Percentiles rank a stretch among this genome's conserved stretches.
Evolutionary conservation across 177 flowering plant genomes (phyloP).

Genomic region (Telopea speciosissima): DNA sequence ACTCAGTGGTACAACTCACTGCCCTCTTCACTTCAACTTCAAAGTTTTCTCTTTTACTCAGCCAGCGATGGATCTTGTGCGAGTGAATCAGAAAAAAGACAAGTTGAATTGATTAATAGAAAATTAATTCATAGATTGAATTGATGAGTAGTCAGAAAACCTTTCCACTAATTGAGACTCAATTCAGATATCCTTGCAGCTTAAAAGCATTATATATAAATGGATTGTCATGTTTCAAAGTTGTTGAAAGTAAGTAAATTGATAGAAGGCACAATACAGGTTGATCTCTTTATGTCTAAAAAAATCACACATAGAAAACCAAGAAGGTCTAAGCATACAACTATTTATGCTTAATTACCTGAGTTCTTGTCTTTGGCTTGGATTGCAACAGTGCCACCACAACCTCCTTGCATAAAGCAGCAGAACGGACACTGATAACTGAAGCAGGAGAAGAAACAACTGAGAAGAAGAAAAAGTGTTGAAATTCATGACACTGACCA

Average conservation of each 20-base stretch:
- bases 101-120: no score
- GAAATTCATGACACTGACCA: no score
- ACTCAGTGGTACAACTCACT: no score
- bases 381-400: neutral
- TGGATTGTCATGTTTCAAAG: neutral
- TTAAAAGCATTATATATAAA: no score
- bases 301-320: neutral
- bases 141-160: no score
- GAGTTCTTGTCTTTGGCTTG: slow-evolving; percentile 6
- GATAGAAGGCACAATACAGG: neutral
- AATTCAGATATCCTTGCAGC: neutral
- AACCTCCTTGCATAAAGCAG: no score
- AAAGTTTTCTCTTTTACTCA: slow-evolving; percentile 6
- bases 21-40: no score
- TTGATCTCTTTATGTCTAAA: neutral
- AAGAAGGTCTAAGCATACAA: neutral
- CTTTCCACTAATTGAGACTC: neutral
- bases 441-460: no score
- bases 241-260: neutral
- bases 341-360: neutral
- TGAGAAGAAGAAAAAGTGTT: no score
- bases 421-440: no score
- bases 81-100: slow-evolving; percentile 46
- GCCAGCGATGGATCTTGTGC: slow-evolving; percentile 27
- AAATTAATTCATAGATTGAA: neutral